A percentile compares a stretch with the other conserved stretches of the same genome.
Conservation (phyloP, 2,329 filamentous ascomycete genomes). For the Zelopaecilomyces penicillatus region DNA sequence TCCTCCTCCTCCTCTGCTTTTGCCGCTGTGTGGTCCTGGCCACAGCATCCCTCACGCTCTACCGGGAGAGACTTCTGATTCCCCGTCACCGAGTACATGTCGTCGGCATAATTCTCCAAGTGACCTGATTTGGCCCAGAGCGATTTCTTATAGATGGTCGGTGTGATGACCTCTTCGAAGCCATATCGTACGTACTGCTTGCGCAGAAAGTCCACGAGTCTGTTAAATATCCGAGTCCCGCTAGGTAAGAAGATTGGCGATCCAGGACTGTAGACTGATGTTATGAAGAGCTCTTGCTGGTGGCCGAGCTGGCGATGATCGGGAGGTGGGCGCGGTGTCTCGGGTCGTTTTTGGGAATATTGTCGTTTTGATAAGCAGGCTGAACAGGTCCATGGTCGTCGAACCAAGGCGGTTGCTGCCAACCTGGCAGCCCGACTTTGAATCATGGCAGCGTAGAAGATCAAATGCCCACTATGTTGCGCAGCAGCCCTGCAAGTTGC, state of each 20-base stretch:
- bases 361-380: constrained; percentile 20
- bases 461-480: constrained; percentile 2
- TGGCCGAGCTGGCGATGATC: constrained; percentile 54
- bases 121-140: constrained; percentile 82
- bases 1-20: constrained; percentile 45
- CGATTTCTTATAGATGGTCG: constrained; percentile 83
- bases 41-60: constrained; percentile 20
- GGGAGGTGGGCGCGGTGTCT: constrained; percentile 25
- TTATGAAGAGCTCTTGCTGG: constrained; percentile 70
- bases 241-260: constrained; percentile 79
- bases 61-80: constrained; percentile 22
- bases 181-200: constrained; percentile 78
- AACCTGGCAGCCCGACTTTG: constrained; percentile 16
- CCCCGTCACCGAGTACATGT: constrained; percentile 78
- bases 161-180: constrained; percentile 81
- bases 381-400: constrained; percentile 23
- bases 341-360: constrained; percentile 21
- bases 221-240: constrained; percentile 75
- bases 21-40: constrained; percentile 17
- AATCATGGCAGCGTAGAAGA: constrained; percentile 19
- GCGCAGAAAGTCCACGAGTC: constrained; percentile 71
- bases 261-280: constrained; percentile 71
- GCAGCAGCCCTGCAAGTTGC: too few relatives aligned
- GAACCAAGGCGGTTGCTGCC: constrained; percentile 11
- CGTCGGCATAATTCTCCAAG: constrained; percentile 81